phyloP scores from a whole-genome alignment of 768 basidiomycete genomes.

The Podaxis sp. region DNA sequence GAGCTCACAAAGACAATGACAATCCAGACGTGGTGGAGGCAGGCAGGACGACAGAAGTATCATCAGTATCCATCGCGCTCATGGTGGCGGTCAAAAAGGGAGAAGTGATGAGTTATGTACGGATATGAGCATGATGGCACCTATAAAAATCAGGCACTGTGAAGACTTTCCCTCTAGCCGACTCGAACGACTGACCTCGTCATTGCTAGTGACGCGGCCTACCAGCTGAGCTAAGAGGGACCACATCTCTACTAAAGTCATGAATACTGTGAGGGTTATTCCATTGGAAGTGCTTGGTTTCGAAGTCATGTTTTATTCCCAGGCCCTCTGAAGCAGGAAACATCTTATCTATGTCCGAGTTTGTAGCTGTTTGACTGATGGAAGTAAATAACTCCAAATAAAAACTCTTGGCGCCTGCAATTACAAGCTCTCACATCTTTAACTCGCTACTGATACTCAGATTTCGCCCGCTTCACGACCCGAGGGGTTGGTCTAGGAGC shows the following conservation, averaged over 20 bases:
- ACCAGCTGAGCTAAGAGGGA: constrained; percentile 55
- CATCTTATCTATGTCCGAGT: no score
- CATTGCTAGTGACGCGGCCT: constrained; percentile 54
- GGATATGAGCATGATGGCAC: not conserved
- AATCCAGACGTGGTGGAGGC: constrained; percentile 69
- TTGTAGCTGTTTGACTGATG: no score
- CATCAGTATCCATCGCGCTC: constrained; percentile 77
- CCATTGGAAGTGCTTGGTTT: no score
- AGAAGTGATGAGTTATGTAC: not conserved
- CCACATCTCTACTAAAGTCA: not conserved
- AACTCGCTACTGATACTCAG: no score
- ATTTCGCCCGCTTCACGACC: no score
- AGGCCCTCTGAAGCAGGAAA: no score
- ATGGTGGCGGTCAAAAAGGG: constrained; percentile 19
- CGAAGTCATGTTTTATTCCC: no score
- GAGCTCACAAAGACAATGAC: constrained; percentile 65
- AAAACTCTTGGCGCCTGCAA: no score
- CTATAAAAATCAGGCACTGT: not conserved
- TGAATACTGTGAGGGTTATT: not conserved
- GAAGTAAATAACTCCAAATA: no score
- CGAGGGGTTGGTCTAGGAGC: no score
- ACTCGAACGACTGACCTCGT: constrained; percentile 33
- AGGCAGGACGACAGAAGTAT: constrained; percentile 68
- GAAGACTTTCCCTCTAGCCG: constrained; percentile 27
- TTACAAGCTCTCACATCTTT: no score